phyloP scores from a whole-genome alignment of 2,329 filamentous ascomycete genomes.

The Aureobasidium pullulans region DNA sequence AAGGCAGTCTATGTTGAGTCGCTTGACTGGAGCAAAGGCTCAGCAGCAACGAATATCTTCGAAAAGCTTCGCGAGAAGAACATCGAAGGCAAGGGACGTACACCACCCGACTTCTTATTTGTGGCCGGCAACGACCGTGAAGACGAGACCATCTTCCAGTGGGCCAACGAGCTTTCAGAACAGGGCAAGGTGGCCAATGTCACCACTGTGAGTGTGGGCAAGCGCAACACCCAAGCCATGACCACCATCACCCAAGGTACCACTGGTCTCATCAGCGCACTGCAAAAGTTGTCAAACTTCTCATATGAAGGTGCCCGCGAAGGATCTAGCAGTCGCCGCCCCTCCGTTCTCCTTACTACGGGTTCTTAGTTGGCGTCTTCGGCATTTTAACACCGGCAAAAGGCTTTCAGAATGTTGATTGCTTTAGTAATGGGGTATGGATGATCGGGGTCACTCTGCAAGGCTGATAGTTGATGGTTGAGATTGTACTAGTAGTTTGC shows the following conservation, averaged over 20 bases:
- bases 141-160: constrained; percentile 88
- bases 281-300: constrained; percentile 8
- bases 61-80: constrained; percentile 35
- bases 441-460: not conserved
- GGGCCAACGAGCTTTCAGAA: constrained; percentile 73
- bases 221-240: constrained; percentile 78
- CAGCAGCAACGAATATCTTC: constrained; percentile 69
- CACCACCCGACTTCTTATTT: constrained; percentile 71
- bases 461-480: not conserved
- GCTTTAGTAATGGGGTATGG: not conserved
- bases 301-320: not conserved
- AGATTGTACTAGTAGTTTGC: not conserved
- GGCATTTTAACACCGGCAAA: not conserved
- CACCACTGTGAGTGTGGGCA: constrained; percentile 79
- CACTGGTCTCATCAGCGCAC: constrained; percentile 43
- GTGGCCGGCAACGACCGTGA: constrained; percentile 87
- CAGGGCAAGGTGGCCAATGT: constrained; percentile 49
- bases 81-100: constrained; percentile 23
- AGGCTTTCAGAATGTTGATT: not conserved
- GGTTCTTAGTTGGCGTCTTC: not conserved
- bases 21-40: constrained; percentile 78
- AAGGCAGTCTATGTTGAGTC: constrained; percentile 79
- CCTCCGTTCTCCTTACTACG: constrained; percentile 9
- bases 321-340: not conserved
- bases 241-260: constrained; percentile 85